These are phyloP conservation scores for Chrysosporium queenslandicum DNA, from an alignment of 2,329 filamentous ascomycete species.

Conservation along the genomic window DNA sequence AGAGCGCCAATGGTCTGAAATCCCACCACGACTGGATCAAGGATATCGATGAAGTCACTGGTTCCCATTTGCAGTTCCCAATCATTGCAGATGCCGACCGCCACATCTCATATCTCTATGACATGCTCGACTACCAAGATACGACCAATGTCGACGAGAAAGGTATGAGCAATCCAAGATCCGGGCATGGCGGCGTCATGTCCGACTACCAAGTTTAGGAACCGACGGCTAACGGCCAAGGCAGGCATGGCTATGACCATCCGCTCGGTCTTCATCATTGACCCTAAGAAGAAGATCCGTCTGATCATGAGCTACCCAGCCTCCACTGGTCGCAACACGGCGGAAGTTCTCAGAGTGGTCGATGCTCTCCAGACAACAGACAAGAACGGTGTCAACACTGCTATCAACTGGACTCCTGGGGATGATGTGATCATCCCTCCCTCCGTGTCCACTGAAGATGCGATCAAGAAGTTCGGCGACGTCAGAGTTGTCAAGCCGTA, in stretches of 20 bases:
- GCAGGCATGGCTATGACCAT: conserved; percentile 72
- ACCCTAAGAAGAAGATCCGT: conserved; percentile 86
- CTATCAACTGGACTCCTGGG: conserved; percentile 80
- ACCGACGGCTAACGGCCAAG: conserved; percentile 2
- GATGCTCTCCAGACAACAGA: conserved; percentile 75
- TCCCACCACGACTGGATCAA: conserved; percentile 84
- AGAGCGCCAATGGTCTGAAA: conserved; percentile 68
- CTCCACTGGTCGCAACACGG: conserved; percentile 73
- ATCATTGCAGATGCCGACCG: conserved; percentile 75
- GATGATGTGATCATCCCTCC: conserved; percentile 91
- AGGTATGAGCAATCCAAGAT: conserved; percentile 37
- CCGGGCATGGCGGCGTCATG: neutral
- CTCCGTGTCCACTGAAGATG: conserved; percentile 69
- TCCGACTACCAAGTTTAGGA: neutral
- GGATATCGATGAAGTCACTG: conserved; percentile 72
- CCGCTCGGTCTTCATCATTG: conserved; percentile 88
- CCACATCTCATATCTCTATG: conserved; percentile 64
- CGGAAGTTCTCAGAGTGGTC: conserved; percentile 67
- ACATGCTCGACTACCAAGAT: conserved; percentile 78
- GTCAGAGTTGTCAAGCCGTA: conserved; percentile 52
- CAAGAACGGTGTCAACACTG: conserved; percentile 77
- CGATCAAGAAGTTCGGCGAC: conserved; percentile 76
- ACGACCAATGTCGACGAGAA: conserved; percentile 70
- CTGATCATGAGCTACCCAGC: conserved; percentile 89
- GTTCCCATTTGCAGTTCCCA: conserved; percentile 61